Evolutionary conservation across 2,329 filamentous ascomycete species (phyloP), one percentile per base, ranked within the genome.

Genomic region (Colletotrichum simmondsii): DNA sequence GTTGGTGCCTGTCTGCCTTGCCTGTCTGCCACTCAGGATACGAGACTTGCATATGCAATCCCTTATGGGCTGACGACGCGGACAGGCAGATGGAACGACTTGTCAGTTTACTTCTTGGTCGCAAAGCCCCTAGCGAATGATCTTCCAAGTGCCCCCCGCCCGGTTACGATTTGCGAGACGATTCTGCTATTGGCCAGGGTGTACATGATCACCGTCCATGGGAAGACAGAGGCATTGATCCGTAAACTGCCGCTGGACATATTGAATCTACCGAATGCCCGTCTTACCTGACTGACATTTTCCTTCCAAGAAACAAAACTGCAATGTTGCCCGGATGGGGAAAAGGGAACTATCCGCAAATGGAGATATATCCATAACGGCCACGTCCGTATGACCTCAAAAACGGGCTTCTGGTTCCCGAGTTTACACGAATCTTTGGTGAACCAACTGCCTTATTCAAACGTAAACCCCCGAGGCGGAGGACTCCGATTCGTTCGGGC

Each of bases 41-140:
- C 53, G 53, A 58, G 53, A 46, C 63, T 49, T 24, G 53, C 63
- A 65, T 65, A 42, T 26, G 22, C 19, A n/a, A 7, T 62, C 59
- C 1, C 32, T 10, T 46, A 16, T 28, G 59, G 37, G 24, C 22
- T 26, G 11, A 46, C 59, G 59, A 35, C 59, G 59, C 19, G 16
- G 35, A 19, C 59, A 49, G 58, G 22, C 42, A 49, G 42, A 22
- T 22, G 42, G 19, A 49, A 11, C n/a, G 57, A 60, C 32, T 30
- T 11, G 57, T 60, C 57, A 42, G 54, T 32, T 22, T 58, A 30
- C 2, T 35, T 22, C 28, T 24, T 6, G 28, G 54, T n/a, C 42
- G 19, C 42, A n/a, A 49, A 3, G 7, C 19, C 19, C 19, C 19
- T 2, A 3, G 16, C 37, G 37, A 42, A 42, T 42, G 37, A 8